Evolutionary conservation across 208 protist genomes (phyloP).

Genomic region (Acanthamoeba rhysodes): DNA sequence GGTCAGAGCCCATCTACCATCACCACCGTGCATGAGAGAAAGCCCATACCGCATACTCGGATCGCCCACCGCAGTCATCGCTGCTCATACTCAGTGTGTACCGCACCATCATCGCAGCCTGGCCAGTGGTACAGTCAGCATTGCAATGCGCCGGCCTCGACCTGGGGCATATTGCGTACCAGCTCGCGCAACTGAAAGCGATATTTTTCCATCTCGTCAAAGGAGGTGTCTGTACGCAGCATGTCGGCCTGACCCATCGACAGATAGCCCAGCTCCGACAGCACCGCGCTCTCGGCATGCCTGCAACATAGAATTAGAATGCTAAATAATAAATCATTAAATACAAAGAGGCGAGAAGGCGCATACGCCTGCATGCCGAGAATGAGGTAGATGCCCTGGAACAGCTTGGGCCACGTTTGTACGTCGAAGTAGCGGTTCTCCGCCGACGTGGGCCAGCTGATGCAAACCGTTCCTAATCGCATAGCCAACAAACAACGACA

Average conservation of each 20-base stretch:
- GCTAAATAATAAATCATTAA: neutral
- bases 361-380: conserved; percentile 61
- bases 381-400: conserved; percentile 72
- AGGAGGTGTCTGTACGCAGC: conserved; percentile 61
- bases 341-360: no score
- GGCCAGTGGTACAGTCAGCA: no score
- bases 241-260: conserved; percentile 52
- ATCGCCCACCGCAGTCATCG: conserved; percentile 68
- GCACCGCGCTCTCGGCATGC: conserved; percentile 67
- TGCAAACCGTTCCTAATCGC: conserved; percentile 29
- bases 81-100: conserved; percentile 75
- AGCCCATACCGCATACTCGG: conserved; percentile 54
- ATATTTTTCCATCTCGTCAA: conserved; percentile 63
- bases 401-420: conserved; percentile 60
- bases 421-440: conserved; percentile 44
- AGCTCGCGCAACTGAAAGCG: conserved; percentile 44
- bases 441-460: conserved; percentile 53
- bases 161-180: neutral
- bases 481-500: neutral
- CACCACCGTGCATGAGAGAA: no score
- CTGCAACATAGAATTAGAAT: neutral
- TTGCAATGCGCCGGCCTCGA: neutral
- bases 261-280: conserved; percentile 63
- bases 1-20: neutral
- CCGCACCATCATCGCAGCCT: conserved; percentile 72